Evolutionary conservation across 106 monocot species (phyloP).

Genomic region (Posidonia australis): DNA sequence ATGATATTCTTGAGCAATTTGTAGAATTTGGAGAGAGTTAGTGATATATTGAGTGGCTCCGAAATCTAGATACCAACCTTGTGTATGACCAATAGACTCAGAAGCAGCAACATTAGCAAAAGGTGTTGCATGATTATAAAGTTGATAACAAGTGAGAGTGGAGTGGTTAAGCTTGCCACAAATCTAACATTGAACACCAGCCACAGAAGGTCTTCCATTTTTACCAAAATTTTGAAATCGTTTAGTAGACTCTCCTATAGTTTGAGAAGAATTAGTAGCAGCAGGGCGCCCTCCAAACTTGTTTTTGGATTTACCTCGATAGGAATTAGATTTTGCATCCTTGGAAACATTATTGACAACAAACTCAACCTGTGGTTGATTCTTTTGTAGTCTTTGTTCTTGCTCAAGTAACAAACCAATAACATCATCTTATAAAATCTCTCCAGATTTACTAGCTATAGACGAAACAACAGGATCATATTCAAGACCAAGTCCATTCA

Average conservation of each 20-base stretch:
- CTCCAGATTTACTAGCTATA: background rate
- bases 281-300: background rate
- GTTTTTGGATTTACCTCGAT: background rate
- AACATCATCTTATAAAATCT: background rate
- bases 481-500: background rate
- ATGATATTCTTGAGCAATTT: too few relatives aligned
- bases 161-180: background rate
- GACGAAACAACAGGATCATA: background rate
- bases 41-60: slow-evolving; percentile 13
- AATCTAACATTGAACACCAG: background rate
- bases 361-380: too few relatives aligned
- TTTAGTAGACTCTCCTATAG: too few relatives aligned
- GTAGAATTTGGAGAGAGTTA: background rate
- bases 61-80: too few relatives aligned
- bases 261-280: too few relatives aligned
- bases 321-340: background rate
- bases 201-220: background rate
- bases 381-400: too few relatives aligned
- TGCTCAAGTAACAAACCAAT: too few relatives aligned
- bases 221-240: background rate
- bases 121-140: background rate
- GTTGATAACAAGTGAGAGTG: background rate
- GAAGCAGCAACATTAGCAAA: too few relatives aligned
- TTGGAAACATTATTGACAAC: too few relatives aligned
- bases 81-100: background rate